Evolutionary conservation across 352 stramenopile genomes (phyloP), one percentile per base, ranked within the genome.

Genomic region (Pythium vanterpoolii): DNA sequence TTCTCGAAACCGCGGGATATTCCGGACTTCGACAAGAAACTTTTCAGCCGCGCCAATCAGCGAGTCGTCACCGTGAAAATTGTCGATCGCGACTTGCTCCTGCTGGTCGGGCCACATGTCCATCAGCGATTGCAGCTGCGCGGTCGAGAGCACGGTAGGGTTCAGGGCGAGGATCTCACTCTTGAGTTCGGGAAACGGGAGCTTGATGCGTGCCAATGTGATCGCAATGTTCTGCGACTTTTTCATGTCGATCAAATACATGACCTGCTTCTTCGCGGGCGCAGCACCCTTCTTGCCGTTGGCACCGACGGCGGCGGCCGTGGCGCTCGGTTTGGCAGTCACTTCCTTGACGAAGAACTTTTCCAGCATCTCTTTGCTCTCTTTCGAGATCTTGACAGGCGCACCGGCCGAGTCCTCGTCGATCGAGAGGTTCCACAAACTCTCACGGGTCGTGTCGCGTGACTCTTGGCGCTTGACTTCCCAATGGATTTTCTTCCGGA

Each of bases 221-320:
- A 95, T 95, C 10, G 83, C 76, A 51, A 95, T 91, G 64, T 95
- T 95, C 63, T 95, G 85, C 19, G 83, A 87, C 51, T 93, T 95
- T 49, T 95, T 95, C 79, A 92, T 89, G 57, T 95, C 85, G 39
- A 95, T 87, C 33, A 95, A 72, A 26, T 79, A 74, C 26, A 93
- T 72, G 59, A 90, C 76, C 26, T 83, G 74, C 56, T 86, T 86
- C 66, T 89, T 87, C 50, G 86, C 79, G 43, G 24, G 39, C 24
- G 55, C 72, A 5, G 64, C 46, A 28, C 50, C 60, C 10, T 48
- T 72, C 14, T 73, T 60, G 24, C 38, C 60, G n/a, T 69, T 62
- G 7, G 57, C 39, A 1, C 62, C 60, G 5, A 54, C 44, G 24
- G 8, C 36, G 8, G n/a, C 54, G 18, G 31, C 49, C 5, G 47